Base-by-base conservation (phyloP, 257 asterid genomes). In the Solanum commersonii region DNA sequence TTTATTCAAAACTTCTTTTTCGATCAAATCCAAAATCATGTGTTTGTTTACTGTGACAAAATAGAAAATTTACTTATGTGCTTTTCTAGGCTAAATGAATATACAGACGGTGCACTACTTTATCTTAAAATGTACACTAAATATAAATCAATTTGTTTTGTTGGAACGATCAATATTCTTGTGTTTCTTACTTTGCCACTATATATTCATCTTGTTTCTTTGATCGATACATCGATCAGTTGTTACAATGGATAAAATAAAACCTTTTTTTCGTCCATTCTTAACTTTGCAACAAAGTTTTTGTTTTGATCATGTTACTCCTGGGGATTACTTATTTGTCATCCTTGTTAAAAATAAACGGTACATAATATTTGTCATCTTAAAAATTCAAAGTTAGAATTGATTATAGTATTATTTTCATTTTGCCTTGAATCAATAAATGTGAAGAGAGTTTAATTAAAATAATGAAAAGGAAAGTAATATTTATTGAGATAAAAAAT, bases 21-120 rank as follows among this genome's bases (percentile, higher is more conserved):
- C 71, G 49, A 35, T 77, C 72, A 31, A 71, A n/a, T 10, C 27
- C 2, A n/a, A 29, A 5, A 81, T 60, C 68, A 60, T 46, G 35
- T 81, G 68, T 11, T 81, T 81, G 27, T 42, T 81, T 81, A 81
- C 68, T 29, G 27, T 46, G 4, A 44, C 85, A 46, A 44, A 9
- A 81, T 44, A 46, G 42, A 44, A 46, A 81, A 4, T 46, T 79
- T 44, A 44, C 85, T 5, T 27, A 1, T 79, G 40, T 44, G 67
- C 18, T 44, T 81, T 81, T 11, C 56, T 3, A 68, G 27, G 44
- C 33, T 12, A 81, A 60, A 46, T 40, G 60, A 49, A 67, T 42
- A 87, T 74, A 49, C 84, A 60, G 91, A 90, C 90, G 86, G 83
- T 88, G 87, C 38, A 71, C 37, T 88, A 52, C 90, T 90, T 90